Conservation (phyloP, 2,329 filamentous ascomycete genomes). For the Pseudonectria buxi region DNA sequence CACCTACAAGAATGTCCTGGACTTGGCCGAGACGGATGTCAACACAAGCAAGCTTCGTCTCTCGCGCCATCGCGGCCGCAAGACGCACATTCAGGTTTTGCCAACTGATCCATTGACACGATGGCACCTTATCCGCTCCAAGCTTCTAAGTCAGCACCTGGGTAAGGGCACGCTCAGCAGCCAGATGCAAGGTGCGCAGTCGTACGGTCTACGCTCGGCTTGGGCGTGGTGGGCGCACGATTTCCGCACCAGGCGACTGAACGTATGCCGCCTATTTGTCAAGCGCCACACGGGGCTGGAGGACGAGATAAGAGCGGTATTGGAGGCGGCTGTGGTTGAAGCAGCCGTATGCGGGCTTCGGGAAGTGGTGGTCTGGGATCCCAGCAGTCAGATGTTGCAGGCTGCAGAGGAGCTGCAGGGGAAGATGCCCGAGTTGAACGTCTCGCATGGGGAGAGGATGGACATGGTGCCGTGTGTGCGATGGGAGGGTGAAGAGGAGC, state of each 20-base stretch:
- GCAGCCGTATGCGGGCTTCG: slow-evolving; percentile 24
- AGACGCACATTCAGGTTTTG: slow-evolving; percentile 26
- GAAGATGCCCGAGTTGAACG: slow-evolving; percentile 16
- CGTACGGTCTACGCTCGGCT: slow-evolving; percentile 10
- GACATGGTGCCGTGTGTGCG: slow-evolving; percentile 29
- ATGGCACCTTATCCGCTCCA: slow-evolving; percentile 28
- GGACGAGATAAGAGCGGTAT: slow-evolving; percentile 20
- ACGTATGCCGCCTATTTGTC: slow-evolving; percentile 10
- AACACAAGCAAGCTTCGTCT: slow-evolving; percentile 21
- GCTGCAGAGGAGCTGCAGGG: slow-evolving; percentile 33
- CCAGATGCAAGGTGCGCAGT: slow-evolving; percentile 5
- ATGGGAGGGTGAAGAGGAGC: slow-evolving; percentile 26
- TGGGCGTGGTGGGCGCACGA: slow-evolving; percentile 33
- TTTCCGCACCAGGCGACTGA: slow-evolving; percentile 17
- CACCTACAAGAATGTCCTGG: slow-evolving; percentile 12
- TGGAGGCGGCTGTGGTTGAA: slow-evolving; percentile 28
- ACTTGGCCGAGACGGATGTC: slow-evolving; percentile 15
- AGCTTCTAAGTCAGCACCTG: slow-evolving; percentile 20
- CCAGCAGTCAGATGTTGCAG: slow-evolving; percentile 21
- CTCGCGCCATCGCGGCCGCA: slow-evolving; percentile 15
- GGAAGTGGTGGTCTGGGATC: slow-evolving; percentile 32
- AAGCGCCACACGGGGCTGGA: slow-evolving; percentile 16
- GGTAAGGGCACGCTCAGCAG: slow-evolving; percentile 2
- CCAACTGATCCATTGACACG: slow-evolving; percentile 23
- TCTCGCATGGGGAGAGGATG: slow-evolving; percentile 20